These are phyloP conservation scores for Glycine tomentella DNA, from an alignment of 306 rosid genomes.

Conservation along the genomic window DNA sequence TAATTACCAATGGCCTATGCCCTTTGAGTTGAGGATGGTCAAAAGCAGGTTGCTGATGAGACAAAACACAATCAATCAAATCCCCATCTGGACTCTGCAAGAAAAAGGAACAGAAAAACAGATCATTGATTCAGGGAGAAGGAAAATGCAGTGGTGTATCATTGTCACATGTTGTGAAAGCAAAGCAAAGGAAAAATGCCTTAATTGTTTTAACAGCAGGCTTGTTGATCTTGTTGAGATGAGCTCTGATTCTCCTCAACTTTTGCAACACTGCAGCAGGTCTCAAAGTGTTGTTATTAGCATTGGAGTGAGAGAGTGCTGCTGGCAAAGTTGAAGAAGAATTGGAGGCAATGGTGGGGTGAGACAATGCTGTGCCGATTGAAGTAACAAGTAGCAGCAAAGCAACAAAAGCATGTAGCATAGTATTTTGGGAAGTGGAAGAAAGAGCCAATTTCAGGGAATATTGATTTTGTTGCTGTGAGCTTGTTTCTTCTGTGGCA, in stretches of 20 bases:
- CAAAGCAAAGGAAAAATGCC: conserved; percentile 54
- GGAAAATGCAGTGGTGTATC: not conserved
- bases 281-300: conserved; percentile 62
- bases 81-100: conserved; percentile 98
- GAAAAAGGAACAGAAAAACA: conserved; percentile 36
- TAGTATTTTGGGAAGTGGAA: conserved; percentile 41
- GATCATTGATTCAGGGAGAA: conserved; percentile 26
- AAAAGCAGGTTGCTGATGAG: conserved; percentile 95
- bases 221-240: conserved; percentile 79
- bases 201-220: conserved; percentile 86
- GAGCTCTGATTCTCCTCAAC: conserved; percentile 53
- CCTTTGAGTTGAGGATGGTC: conserved; percentile 84
- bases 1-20: conserved; percentile 82
- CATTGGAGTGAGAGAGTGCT: conserved; percentile 22
- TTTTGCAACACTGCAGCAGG: conserved; percentile 59
- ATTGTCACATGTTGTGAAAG: not conserved
- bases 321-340: too few relatives aligned
- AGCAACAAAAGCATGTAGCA: conserved; percentile 64
- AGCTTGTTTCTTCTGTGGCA: conserved; percentile 56
- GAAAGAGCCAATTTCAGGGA: conserved; percentile 59
- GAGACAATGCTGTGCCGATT: conserved; percentile 51
- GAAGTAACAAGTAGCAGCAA: conserved; percentile 65
- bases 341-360: not conserved
- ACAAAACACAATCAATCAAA: conserved; percentile 82
- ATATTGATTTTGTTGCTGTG: conserved; percentile 36